Conservation (phyloP, 306 rosid species). For the Medicago ruthenica region DNA sequence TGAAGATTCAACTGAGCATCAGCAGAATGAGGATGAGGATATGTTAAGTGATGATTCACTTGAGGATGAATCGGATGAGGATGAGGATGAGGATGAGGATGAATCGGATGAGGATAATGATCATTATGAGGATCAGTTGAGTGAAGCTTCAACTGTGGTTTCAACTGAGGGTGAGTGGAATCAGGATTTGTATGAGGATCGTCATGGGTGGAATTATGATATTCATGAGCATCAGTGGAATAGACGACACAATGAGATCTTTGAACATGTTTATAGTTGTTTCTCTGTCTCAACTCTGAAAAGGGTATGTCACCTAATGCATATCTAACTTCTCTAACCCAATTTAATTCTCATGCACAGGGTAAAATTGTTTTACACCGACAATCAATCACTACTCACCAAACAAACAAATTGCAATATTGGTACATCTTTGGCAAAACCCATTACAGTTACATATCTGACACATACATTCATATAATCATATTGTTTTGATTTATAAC, state of each 20-base stretch:
- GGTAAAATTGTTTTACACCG: too few relatives aligned
- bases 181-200: background rate
- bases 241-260: background rate
- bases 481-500: too few relatives aligned
- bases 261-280: slow-evolving; percentile 52
- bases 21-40: background rate
- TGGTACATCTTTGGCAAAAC: too few relatives aligned
- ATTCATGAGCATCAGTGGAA: background rate
- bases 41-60: background rate
- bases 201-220: background rate
- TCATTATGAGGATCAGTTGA: background rate
- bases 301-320: slow-evolving; percentile 40
- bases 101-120: background rate
- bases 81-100: background rate
- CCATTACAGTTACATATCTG: too few relatives aligned
- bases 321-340: too few relatives aligned
- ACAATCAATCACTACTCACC: too few relatives aligned
- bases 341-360: too few relatives aligned
- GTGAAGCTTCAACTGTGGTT: background rate
- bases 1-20: background rate
- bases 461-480: too few relatives aligned
- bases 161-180: background rate
- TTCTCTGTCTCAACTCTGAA: slow-evolving; percentile 45
- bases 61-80: background rate
- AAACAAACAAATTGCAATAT: too few relatives aligned